A percentile compares a stretch with the other conserved stretches of the same genome.
Evolutionary conservation across 2,329 filamentous ascomycete genomes (phyloP).

Genomic region (Colletotrichum noveboracense): DNA sequence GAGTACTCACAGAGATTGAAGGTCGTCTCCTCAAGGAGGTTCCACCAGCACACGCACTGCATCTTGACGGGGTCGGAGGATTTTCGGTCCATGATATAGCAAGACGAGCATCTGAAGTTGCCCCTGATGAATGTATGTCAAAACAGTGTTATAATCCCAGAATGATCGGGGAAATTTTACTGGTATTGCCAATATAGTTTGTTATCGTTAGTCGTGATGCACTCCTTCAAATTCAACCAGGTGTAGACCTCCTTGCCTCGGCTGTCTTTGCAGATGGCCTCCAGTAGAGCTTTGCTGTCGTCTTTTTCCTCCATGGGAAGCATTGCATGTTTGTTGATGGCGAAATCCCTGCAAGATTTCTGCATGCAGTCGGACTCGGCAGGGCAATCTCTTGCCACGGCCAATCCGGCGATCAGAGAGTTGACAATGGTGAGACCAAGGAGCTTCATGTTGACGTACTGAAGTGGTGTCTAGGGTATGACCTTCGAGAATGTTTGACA

Average conservation of each 20-base stretch:
- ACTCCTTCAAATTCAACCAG: neutral
- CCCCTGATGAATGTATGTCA: fast-evolving
- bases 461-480: neutral
- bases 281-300: too few species aligned
- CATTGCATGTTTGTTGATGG: neutral
- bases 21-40: too few species aligned
- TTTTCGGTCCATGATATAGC: neutral
- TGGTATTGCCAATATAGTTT: too few species aligned
- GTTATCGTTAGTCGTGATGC: too few species aligned
- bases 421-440: neutral
- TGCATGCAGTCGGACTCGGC: neutral
- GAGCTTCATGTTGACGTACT: neutral
- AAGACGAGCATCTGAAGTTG: neutral
- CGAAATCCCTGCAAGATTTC: neutral
- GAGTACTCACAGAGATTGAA: neutral
- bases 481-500: neutral
- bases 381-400: neutral
- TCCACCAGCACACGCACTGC: too few species aligned
- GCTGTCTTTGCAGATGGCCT: neutral
- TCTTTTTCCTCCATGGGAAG: too few species aligned
- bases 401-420: neutral
- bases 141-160: neutral
- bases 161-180: neutral
- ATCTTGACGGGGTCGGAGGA: too few species aligned
- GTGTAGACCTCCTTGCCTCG: neutral